Conservation (phyloP, 495 filamentous ascomycete genomes). For the Penicillium egyptiacum region DNA sequence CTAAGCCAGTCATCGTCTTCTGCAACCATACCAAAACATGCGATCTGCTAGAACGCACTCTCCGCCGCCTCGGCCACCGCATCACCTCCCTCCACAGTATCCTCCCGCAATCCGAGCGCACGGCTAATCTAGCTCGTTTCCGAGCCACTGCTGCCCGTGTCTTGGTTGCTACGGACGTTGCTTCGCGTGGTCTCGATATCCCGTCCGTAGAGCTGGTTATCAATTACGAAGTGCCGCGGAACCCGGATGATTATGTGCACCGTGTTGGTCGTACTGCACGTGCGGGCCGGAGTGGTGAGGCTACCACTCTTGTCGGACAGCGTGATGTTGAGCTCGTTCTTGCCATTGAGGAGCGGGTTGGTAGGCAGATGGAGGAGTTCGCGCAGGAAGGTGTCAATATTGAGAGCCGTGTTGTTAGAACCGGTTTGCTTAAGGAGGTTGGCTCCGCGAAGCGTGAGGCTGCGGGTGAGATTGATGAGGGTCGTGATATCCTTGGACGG, state of each 20-base stretch:
- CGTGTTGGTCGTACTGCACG: conserved; percentile 92
- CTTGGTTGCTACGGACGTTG: conserved; percentile 93
- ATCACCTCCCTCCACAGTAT: conserved; percentile 87
- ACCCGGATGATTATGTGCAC: conserved; percentile 97
- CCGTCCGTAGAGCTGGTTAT: conserved; percentile 86
- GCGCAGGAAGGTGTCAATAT: conserved; percentile 86
- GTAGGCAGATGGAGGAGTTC: conserved; percentile 76
- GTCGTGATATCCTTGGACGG: conserved; percentile 68
- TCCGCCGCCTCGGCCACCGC: conserved; percentile 81
- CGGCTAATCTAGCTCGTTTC: conserved; percentile 85
- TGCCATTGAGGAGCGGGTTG: conserved; percentile 83
- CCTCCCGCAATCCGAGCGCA: conserved; percentile 78
- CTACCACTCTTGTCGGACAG: conserved; percentile 88
- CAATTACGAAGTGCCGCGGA: conserved; percentile 92
- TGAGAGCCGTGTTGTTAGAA: conserved; percentile 79
- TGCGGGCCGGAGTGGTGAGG: conserved; percentile 78
- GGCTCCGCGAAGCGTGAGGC: conserved; percentile 91
- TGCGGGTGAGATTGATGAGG: conserved; percentile 84
- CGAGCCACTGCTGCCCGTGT: conserved; percentile 87
- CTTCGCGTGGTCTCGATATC: conserved; percentile 93
- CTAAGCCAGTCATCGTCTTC: conserved; percentile 84
- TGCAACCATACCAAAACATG: conserved; percentile 90
- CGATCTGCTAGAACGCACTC: conserved; percentile 78
- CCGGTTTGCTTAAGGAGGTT: conserved; percentile 76
- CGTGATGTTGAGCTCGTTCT: conserved; percentile 83